These are phyloP conservation scores for Meyerozyma elateridarum DNA, from an alignment of 1,139 yeast genomes.

Conservation along the genomic window DNA sequence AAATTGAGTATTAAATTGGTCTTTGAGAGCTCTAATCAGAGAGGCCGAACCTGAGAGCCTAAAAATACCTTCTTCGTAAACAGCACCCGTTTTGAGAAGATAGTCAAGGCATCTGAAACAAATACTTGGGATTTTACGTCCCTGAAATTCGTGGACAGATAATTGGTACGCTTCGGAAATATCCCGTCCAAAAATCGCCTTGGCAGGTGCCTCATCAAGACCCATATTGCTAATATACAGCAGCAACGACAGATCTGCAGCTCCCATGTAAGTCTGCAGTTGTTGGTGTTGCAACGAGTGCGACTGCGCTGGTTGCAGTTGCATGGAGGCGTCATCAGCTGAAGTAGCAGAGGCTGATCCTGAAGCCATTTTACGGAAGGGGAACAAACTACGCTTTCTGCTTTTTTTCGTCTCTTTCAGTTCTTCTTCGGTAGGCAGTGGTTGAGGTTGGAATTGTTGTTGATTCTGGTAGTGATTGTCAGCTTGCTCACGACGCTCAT, in stretches of 20 bases:
- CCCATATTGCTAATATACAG: slow-evolving; percentile 37
- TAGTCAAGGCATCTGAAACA: slow-evolving; percentile 73
- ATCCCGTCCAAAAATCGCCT: slow-evolving; percentile 62
- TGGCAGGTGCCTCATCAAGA: slow-evolving; percentile 31
- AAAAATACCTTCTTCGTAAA: slow-evolving; percentile 86
- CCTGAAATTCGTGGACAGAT: slow-evolving; percentile 45
- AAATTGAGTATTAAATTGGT: slow-evolving; percentile 54
- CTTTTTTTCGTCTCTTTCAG: slow-evolving; percentile 36
- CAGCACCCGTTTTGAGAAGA: slow-evolving; percentile 62
- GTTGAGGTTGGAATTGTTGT: no score
- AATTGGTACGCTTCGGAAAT: slow-evolving; percentile 48
- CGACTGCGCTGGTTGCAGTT: background rate
- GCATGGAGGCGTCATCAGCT: background rate
- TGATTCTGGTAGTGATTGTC: no score
- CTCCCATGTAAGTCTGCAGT: background rate
- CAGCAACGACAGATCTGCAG: slow-evolving; percentile 24
- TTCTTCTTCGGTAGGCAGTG: background rate
- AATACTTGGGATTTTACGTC: slow-evolving; percentile 64
- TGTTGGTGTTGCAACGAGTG: background rate
- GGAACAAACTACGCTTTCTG: slow-evolving; percentile 57
- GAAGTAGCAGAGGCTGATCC: background rate
- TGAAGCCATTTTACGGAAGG: slow-evolving; percentile 37
- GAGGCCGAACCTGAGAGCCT: slow-evolving; percentile 88
- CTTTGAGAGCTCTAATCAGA: slow-evolving; percentile 67
- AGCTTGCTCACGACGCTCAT: no score